A percentile compares a stretch with the other conserved stretches of the same genome.
These are phyloP conservation scores for Thuja plicata DNA, from an alignment of 83 land plant species.

Conservation along the genomic window DNA sequence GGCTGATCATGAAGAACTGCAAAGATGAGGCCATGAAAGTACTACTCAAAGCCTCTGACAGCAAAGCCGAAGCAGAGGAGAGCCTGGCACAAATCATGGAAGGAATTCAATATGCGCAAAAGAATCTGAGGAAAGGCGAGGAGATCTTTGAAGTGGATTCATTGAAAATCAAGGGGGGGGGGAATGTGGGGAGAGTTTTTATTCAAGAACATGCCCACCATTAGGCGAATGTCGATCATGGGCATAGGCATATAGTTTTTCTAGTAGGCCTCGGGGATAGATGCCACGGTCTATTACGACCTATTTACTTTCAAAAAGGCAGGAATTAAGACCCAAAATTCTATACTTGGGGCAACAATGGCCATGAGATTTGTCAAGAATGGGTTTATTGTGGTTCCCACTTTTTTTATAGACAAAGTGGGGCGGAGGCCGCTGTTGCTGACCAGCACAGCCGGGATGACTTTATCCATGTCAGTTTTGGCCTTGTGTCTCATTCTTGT, in stretches of 20 bases:
- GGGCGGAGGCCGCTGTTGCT: slow-evolving; percentile 65
- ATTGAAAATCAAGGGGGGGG: slow-evolving; percentile 18
- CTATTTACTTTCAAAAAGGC: slow-evolving; percentile 33
- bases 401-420: slow-evolving; percentile 42
- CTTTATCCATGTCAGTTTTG: too few species aligned
- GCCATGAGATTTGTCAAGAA: slow-evolving; percentile 59
- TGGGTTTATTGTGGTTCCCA: slow-evolving; percentile 53
- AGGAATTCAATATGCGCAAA: too few species aligned
- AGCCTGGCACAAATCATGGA: too few species aligned
- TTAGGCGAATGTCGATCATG: slow-evolving; percentile 18
- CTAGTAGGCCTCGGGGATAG: slow-evolving; percentile 37
- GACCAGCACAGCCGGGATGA: too few species aligned
- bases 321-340: slow-evolving; percentile 17
- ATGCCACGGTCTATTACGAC: slow-evolving; percentile 29
- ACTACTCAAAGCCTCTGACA: slow-evolving; percentile 33
- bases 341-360: slow-evolving; percentile 39
- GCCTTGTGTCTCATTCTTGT: too few species aligned
- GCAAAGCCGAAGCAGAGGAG: slow-evolving; percentile 30
- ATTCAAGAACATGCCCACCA: slow-evolving; percentile 15
- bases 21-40: slow-evolving; percentile 35
- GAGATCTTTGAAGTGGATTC: background rate
- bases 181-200: slow-evolving; percentile 16
- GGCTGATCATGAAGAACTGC: slow-evolving; percentile 59
- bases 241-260: slow-evolving; percentile 37
- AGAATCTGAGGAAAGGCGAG: background rate